A percentile compares a stretch with the other conserved stretches of the same genome.
Evolutionary conservation across 768 basidiomycete genomes (phyloP).

Genomic region (Dioszegia hungarica): DNA sequence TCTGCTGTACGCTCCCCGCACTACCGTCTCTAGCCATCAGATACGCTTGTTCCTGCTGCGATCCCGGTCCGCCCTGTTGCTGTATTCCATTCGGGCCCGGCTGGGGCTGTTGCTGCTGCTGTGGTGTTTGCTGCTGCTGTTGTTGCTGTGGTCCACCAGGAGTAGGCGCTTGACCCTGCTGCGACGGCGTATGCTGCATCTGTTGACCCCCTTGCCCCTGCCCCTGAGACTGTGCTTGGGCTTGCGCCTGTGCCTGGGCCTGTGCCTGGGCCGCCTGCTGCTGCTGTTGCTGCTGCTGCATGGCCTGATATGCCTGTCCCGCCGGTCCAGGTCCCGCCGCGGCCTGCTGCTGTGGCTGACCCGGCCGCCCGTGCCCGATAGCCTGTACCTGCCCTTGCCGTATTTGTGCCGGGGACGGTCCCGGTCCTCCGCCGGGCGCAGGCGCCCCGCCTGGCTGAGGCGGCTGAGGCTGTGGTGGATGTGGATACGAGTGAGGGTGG

Average conservation of each 20-base stretch:
- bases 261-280: not conserved
- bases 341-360: constrained; percentile 8
- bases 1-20: not conserved
- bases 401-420: too few species aligned
- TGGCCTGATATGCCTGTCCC: not conserved
- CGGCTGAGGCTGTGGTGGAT: constrained; percentile 14
- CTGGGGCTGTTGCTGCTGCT: constrained; percentile 13
- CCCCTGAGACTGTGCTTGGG: not conserved
- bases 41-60: constrained; percentile 14
- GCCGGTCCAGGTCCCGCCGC: not conserved
- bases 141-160: constrained; percentile 1
- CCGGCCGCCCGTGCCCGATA: too few species aligned
- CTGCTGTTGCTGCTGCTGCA: not conserved
- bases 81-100: constrained; percentile 30
- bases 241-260: not conserved
- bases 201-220: not conserved
- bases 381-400: too few species aligned
- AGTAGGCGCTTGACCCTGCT: not conserved
- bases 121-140: not conserved
- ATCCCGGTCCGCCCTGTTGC: not conserved
- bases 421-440: too few species aligned
- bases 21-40: constrained; percentile 33
- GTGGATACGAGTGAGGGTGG: constrained; percentile 37
- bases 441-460: too few species aligned
- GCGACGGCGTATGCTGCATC: not conserved